Evolutionary conservation across 441 rosid species (phyloP).

Genomic region (Eutrema salsugineum): DNA sequence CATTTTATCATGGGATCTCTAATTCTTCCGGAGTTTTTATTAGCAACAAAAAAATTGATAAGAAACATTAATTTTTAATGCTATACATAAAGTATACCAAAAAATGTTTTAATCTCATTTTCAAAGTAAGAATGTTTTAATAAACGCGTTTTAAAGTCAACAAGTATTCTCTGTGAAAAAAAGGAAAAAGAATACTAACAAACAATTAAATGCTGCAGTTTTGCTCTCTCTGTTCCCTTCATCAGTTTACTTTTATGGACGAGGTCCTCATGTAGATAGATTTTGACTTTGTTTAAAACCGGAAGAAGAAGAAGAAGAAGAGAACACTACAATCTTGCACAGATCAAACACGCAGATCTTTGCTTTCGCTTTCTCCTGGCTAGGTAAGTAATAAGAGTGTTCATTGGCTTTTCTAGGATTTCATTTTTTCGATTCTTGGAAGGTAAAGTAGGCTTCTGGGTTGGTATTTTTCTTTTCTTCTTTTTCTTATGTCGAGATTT

Average conservation of each 20-base stretch:
- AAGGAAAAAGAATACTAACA: neutral
- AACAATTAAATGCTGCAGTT: constrained; percentile 9
- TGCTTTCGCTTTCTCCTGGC: neutral
- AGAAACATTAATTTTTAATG: neutral
- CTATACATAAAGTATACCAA: no score
- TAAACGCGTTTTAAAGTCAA: constrained; percentile 21
- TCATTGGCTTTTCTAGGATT: constrained; percentile 12
- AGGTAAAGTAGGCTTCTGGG: neutral
- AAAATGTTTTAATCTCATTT: neutral
- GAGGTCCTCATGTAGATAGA: constrained; percentile 21
- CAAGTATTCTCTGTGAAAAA: constrained; percentile 15
- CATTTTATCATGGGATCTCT: neutral
- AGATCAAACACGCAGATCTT: constrained; percentile 3
- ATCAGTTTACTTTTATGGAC: constrained; percentile 28
- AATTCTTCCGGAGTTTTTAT: neutral
- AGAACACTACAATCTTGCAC: neutral
- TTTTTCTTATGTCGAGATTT: neutral
- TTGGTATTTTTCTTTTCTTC: neutral
- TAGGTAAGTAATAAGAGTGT: neutral
- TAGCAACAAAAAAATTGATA: no score
- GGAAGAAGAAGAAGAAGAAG: neutral
- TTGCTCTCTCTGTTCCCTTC: constrained; percentile 21
- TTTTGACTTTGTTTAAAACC: constrained; percentile 27
- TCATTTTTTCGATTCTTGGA: constrained; percentile 5
- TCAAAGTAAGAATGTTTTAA: neutral